Evolutionary conservation across 345 rosid species (phyloP), one percentile per base, ranked within the genome.

Genomic region (Dipteronia dyeriana): DNA sequence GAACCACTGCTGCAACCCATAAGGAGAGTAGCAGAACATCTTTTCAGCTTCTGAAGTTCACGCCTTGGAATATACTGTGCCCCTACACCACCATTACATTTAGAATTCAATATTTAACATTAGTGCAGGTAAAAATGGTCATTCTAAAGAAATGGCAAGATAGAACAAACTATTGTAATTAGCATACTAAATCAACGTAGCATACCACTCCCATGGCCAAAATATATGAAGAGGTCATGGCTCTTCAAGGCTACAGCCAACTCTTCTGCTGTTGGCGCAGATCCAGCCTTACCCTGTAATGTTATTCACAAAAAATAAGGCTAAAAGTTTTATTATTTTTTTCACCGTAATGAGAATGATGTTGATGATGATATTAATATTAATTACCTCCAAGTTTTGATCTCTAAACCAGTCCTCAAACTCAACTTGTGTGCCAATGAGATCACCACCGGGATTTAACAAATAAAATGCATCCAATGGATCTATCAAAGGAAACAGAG

Each of bases 1-100:
- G 95, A 90, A 69, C 98, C 98, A 7, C 98, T 96, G 56, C 98
- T 94, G 87, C 99, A 96, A 49, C 98, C 99, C 98, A 94, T 92
- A 38, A 96, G 82, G 75, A 91, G 82, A 61, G 95, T 84, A 65
- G 98, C 97, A 13, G 95, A 92, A 81, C 99, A 94, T 14, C 79
- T 87, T 19, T 91, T 90, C 54, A 96, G 89, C 67, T 87, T 90
- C 87, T 87, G 91, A 73, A 96, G 85, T 70, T 96, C 89, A 23
- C 83, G 82, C 76, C 79, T 83, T 9, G 95, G 82, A 68, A 94
- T 79, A 81, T 96, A 96, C 77, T 92, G 96, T 56, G 86, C 85
- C 54, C 99, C 98, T 96, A 84, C 14, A 62, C 14, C 76, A 71
- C 73, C 76, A 75, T 60, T 68, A 22, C 13, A 2, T 41, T 45